Evolutionary conservation across 495 filamentous ascomycete genomes (phyloP).

Genomic region (Penicillium fimorum): DNA sequence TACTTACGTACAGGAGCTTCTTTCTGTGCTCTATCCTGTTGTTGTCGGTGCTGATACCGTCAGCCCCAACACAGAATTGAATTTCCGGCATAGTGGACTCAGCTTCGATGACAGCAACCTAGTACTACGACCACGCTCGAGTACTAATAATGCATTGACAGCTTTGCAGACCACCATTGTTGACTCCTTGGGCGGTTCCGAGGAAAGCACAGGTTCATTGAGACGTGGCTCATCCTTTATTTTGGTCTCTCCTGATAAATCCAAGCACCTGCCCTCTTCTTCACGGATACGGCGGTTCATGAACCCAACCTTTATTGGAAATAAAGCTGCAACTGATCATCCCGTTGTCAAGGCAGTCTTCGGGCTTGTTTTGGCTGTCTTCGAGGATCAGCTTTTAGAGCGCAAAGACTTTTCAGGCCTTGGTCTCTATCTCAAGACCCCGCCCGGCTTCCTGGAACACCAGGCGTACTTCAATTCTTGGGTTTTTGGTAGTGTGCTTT

Average conservation of each 20-base stretch:
- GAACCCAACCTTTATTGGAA: slow-evolving; percentile 36
- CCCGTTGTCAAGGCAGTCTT: slow-evolving; percentile 71
- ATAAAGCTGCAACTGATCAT: slow-evolving; percentile 57
- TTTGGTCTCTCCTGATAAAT: slow-evolving; percentile 70
- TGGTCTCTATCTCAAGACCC: slow-evolving; percentile 82
- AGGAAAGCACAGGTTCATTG: slow-evolving; percentile 53
- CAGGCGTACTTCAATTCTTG: slow-evolving; percentile 95
- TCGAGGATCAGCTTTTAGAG: slow-evolving; percentile 75
- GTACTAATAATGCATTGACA: slow-evolving; percentile 43
- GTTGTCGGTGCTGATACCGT: slow-evolving; percentile 81
- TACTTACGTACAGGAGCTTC: slow-evolving; percentile 72
- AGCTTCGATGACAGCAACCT: slow-evolving; percentile 86
- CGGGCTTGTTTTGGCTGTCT: slow-evolving; percentile 72
- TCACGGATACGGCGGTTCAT: slow-evolving; percentile 61
- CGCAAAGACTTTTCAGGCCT: slow-evolving; percentile 91
- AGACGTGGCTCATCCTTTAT: slow-evolving; percentile 87
- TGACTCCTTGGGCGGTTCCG: slow-evolving; percentile 47
- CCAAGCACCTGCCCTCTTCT: slow-evolving; percentile 52
- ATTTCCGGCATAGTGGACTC: slow-evolving; percentile 71
- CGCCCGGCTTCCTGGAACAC: slow-evolving; percentile 88
- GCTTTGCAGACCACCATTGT: slow-evolving; percentile 70
- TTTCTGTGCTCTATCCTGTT: slow-evolving; percentile 78
- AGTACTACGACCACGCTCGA: slow-evolving; percentile 69
- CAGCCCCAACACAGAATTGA: slow-evolving; percentile 76
- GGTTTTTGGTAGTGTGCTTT: slow-evolving; percentile 71